These are phyloP conservation scores for Cornus kousa DNA, from an alignment of 148 eudicot genomes.

Conservation along the genomic window DNA sequence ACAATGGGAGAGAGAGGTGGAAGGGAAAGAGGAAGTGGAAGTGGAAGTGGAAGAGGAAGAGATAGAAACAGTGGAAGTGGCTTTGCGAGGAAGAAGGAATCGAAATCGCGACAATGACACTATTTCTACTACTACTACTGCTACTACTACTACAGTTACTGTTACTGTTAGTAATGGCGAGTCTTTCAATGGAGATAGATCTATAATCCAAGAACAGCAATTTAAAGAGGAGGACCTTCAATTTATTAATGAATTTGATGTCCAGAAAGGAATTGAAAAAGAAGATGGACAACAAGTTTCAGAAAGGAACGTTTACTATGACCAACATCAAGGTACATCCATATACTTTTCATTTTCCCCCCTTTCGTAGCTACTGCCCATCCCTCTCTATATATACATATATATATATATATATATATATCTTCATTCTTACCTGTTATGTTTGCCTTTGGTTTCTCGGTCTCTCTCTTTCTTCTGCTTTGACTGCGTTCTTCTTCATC, in stretches of 20 bases:
- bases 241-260: neutral
- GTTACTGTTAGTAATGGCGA: neutral
- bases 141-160: neutral
- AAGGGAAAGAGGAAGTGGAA: too few species aligned
- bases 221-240: slow-evolving; percentile 7
- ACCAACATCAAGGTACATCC: slow-evolving; percentile 9
- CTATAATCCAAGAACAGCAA: neutral
- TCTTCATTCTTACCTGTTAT: neutral
- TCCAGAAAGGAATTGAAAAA: neutral
- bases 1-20: neutral
- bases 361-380: too few species aligned
- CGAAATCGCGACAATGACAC: neutral
- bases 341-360: neutral
- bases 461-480: neutral
- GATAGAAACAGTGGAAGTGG: neutral
- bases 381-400: neutral
- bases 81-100: neutral
- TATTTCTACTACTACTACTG: neutral
- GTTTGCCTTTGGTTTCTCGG: too few species aligned
- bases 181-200: neutral
- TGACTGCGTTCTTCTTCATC: neutral
- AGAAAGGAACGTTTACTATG: slow-evolving; percentile 12
- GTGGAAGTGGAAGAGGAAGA: neutral
- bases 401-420: neutral
- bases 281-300: neutral